Percentiles rank a stretch among this genome's conserved stretches.
Evolutionary conservation across 108 stramenopile species (phyloP).

Genomic region (Skeletonema tropicum): DNA sequence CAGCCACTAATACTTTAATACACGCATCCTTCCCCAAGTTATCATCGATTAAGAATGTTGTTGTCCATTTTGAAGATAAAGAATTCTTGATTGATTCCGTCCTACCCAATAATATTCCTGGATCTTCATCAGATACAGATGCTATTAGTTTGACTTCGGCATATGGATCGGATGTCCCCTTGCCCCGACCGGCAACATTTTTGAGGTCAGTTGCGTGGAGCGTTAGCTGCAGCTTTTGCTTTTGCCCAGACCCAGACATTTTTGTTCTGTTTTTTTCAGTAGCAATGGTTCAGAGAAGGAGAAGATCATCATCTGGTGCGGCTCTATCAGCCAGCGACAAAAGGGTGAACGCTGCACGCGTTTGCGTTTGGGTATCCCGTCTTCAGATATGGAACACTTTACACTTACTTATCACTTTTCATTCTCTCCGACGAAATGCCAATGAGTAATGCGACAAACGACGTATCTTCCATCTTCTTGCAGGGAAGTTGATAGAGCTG

Average conservation of each 20-base stretch:
- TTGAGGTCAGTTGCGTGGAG: constrained; percentile 60
- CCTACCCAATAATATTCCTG: constrained; percentile 60
- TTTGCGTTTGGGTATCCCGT: too few species aligned
- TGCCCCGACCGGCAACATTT: constrained; percentile 75
- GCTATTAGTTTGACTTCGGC: constrained; percentile 68
- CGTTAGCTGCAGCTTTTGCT: constrained; percentile 33
- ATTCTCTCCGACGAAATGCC: too few species aligned
- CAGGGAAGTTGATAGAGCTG: too few species aligned
- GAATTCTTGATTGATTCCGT: constrained; percentile 76
- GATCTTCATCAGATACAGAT: constrained; percentile 21
- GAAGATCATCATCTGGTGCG: too few species aligned
- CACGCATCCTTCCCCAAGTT: constrained; percentile 65
- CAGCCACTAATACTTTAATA: constrained; percentile 35
- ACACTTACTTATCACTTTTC: too few species aligned
- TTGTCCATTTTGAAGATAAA: constrained; percentile 64
- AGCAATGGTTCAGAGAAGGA: too few species aligned
- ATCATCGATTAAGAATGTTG: constrained; percentile 66
- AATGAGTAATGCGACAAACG: too few species aligned
- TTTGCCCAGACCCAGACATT: too few species aligned
- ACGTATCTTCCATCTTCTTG: too few species aligned
- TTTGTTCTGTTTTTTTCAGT: constrained; percentile 5
- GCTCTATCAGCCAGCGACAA: too few species aligned
- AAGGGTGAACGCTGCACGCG: too few species aligned
- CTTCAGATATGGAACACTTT: too few species aligned
- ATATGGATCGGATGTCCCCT: constrained; percentile 82